These are phyloP conservation scores for Mrakia blollopis DNA, from an alignment of 768 basidiomycete species.

Conservation along the genomic window DNA sequence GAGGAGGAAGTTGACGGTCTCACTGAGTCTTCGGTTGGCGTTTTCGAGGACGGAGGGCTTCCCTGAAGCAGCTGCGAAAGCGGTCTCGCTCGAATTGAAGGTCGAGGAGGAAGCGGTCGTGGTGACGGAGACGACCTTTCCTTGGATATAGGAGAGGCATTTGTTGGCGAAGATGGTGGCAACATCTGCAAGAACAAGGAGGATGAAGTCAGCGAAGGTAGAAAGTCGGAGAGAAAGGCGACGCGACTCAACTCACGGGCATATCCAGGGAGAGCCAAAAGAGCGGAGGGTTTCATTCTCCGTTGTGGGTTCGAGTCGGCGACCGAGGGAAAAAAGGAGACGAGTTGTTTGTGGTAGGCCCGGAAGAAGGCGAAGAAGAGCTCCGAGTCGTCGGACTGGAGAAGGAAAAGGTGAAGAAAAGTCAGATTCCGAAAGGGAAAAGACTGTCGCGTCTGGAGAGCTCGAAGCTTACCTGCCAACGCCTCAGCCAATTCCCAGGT, in stretches of 20 bases:
- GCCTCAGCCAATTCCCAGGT: slow-evolving; percentile 47
- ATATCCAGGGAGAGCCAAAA: slow-evolving; percentile 47
- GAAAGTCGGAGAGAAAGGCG: neutral
- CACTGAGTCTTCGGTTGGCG: slow-evolving; percentile 47
- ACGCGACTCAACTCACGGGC: slow-evolving; percentile 38
- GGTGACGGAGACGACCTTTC: slow-evolving; percentile 49
- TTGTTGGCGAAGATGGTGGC: slow-evolving; percentile 48
- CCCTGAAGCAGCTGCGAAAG: slow-evolving; percentile 43
- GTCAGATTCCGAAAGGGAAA: too few relatives aligned
- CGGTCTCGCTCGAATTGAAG: slow-evolving; percentile 48
- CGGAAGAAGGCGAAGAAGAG: slow-evolving; percentile 50
- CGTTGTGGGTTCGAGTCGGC: slow-evolving; percentile 28
- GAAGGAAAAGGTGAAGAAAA: neutral
- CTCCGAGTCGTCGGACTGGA: slow-evolving; percentile 48
- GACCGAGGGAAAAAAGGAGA: slow-evolving; percentile 38
- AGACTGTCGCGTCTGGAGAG: neutral
- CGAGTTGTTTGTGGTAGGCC: slow-evolving; percentile 49
- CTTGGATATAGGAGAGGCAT: slow-evolving; percentile 48
- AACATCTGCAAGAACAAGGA: slow-evolving; percentile 36
- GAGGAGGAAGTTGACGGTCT: slow-evolving; percentile 46
- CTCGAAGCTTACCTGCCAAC: slow-evolving; percentile 43
- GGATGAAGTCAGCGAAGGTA: too few relatives aligned
- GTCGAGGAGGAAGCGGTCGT: slow-evolving; percentile 42
- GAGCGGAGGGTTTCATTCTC: slow-evolving; percentile 31
- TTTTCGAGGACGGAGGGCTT: slow-evolving; percentile 50